A percentile compares a stretch with the other conserved stretches of the same genome.
Conservation (phyloP, 441 rosid species). For the Iberis amara region DNA sequence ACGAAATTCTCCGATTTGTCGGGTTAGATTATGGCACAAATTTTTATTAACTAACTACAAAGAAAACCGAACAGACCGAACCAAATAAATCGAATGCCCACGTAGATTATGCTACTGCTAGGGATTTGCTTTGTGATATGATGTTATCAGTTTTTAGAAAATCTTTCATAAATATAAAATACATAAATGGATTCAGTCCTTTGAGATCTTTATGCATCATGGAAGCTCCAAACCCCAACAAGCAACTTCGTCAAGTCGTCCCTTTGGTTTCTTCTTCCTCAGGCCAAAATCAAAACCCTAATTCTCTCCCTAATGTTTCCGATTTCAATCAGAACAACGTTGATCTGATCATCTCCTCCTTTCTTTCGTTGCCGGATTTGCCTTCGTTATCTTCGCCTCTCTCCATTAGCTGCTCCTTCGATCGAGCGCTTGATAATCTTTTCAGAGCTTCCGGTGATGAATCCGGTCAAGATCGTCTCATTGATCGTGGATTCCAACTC, state of each 20-base stretch:
- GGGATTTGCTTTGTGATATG: no score
- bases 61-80: no score
- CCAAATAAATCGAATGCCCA: no score
- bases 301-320: background rate
- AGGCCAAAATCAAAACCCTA: constrained; percentile 24
- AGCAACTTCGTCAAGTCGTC: background rate
- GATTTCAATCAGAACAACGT: constrained; percentile 23
- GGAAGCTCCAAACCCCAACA: constrained; percentile 1
- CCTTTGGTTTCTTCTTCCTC: constrained; percentile 26
- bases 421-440: background rate
- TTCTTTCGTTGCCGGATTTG: constrained; percentile 43
- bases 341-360: constrained; percentile 38
- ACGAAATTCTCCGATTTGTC: no score
- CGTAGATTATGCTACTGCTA: no score
- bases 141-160: no score
- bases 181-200: no score
- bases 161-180: no score
- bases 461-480: constrained; percentile 40
- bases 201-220: background rate
- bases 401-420: background rate
- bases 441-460: constrained; percentile 26
- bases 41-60: no score
- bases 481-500: constrained; percentile 46
- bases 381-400: background rate
- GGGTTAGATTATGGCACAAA: no score